Conservation (phyloP, 257 asterid species). For the Knoxia roxburghii region DNA sequence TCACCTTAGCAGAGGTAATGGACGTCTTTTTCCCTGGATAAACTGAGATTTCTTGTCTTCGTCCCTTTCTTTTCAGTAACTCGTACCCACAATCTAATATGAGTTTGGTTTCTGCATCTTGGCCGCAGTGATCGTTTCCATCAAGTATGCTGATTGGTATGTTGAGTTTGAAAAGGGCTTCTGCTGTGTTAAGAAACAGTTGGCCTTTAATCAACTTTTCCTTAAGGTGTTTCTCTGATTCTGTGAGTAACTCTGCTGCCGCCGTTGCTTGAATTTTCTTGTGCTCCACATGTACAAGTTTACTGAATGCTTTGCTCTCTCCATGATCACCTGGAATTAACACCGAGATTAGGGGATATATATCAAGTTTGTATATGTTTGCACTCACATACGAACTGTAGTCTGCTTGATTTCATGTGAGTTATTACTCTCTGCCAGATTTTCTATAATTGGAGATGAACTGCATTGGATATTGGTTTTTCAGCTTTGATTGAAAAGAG, state of each 20-base stretch:
- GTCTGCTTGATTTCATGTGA: background rate
- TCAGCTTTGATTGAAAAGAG: background rate
- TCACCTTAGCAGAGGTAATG: slow-evolving; percentile 21
- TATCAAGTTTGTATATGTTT: background rate
- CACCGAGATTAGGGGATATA: background rate
- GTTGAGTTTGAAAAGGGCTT: slow-evolving; percentile 83
- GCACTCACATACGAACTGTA: background rate
- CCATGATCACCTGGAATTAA: slow-evolving; percentile 24
- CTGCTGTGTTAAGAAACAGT: slow-evolving; percentile 65
- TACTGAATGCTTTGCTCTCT: slow-evolving; percentile 17
- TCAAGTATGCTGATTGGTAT: slow-evolving; percentile 58
- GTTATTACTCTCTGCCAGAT: background rate
- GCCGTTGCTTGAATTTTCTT: slow-evolving; percentile 6
- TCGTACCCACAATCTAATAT: slow-evolving; percentile 62
- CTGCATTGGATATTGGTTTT: background rate
- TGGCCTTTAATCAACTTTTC: slow-evolving; percentile 56
- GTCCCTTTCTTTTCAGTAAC: slow-evolving; percentile 67
- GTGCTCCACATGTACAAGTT: slow-evolving; percentile 13
- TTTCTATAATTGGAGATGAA: background rate
- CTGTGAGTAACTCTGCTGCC: slow-evolving; percentile 48
- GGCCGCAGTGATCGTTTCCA: slow-evolving; percentile 34
- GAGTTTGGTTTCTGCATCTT: slow-evolving; percentile 41
- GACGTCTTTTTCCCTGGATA: slow-evolving; percentile 33
- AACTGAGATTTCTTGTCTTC: slow-evolving; percentile 38
- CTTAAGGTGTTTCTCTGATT: slow-evolving; percentile 63